phyloP scores from a whole-genome alignment of 371 early-diverging fungal genomes.

The Saksenaea oblongispora region DNA sequence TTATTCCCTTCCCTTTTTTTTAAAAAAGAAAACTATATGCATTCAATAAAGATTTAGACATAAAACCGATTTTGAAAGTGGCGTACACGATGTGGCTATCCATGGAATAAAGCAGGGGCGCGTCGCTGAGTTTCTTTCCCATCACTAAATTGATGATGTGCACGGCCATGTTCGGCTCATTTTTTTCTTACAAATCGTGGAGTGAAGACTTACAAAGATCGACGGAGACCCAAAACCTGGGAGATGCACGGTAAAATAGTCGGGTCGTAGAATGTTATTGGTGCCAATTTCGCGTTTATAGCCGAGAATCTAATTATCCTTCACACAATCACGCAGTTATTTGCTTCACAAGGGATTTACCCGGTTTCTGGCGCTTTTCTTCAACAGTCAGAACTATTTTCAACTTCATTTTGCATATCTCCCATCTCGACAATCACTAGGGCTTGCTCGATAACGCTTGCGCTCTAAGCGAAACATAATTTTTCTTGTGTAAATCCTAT shows the following conservation, averaged over 20 bases:
- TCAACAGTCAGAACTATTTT: not conserved
- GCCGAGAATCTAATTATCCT: not conserved
- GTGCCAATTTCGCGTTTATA: not conserved
- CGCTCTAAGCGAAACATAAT: not conserved
- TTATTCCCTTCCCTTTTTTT: not conserved
- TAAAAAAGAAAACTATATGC: no score
- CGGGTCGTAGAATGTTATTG: not conserved
- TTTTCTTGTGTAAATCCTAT: not conserved
- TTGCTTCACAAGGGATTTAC: not conserved
- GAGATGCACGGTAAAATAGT: not conserved
- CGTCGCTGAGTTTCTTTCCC: not conserved
- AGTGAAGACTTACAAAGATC: conserved; percentile 2
- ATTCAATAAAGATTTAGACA: no score
- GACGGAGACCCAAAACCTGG: conserved; percentile 3
- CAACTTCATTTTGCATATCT: not conserved
- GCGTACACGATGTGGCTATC: no score
- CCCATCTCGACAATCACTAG: not conserved
- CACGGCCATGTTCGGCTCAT: not conserved
- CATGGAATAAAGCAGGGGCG: no score
- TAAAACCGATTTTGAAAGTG: no score
- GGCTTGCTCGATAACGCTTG: not conserved
- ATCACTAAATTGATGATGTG: not conserved
- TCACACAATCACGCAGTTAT: not conserved
- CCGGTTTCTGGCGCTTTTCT: not conserved
- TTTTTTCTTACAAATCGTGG: not conserved